These are phyloP conservation scores for Macrolepiota dolichaula DNA, from an alignment of 768 basidiomycete species.

Conservation along the genomic window DNA sequence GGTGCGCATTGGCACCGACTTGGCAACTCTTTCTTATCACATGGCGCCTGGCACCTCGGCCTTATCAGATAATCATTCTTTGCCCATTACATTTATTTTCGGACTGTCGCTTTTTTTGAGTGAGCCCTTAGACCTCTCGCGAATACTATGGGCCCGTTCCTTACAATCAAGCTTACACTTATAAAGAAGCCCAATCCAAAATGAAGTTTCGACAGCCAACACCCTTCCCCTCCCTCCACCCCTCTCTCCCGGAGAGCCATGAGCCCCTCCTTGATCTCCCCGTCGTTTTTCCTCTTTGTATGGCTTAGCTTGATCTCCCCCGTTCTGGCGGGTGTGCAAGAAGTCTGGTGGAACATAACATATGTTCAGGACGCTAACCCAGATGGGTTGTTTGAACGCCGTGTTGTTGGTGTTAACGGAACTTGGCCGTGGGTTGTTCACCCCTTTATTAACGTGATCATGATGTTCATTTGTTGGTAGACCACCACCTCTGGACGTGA, in stretches of 20 bases:
- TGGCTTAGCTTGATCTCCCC: conserved; percentile 31
- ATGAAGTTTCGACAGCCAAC: not conserved
- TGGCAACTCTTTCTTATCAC: conserved; percentile 1
- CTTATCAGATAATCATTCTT: conserved; percentile 9
- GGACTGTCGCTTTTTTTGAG: not conserved
- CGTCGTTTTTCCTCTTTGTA: conserved; percentile 23
- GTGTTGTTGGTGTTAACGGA: conserved; percentile 84
- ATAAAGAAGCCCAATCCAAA: not conserved
- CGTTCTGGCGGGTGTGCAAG: conserved; percentile 62
- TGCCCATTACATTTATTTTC: not conserved
- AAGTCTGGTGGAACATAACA: conserved; percentile 90
- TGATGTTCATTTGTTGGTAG: conserved; percentile 31
- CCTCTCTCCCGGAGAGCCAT: not conserved
- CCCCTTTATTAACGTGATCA: not conserved
- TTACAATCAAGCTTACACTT: not conserved
- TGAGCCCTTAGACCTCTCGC: not conserved
- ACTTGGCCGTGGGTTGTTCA: conserved; percentile 81
- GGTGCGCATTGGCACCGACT: too few species aligned
- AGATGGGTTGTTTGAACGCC: conserved; percentile 73
- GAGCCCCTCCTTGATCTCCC: not conserved
- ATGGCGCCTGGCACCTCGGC: not conserved
- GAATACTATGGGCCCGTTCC: not conserved
- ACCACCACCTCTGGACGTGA: conserved; percentile 78
- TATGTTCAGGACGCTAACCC: conserved; percentile 80
- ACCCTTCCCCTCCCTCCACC: too few species aligned